Evolutionary conservation across 148 eudicot genomes (phyloP), one percentile per base, ranked within the genome.

Genomic region (Chenopodium quinoa): DNA sequence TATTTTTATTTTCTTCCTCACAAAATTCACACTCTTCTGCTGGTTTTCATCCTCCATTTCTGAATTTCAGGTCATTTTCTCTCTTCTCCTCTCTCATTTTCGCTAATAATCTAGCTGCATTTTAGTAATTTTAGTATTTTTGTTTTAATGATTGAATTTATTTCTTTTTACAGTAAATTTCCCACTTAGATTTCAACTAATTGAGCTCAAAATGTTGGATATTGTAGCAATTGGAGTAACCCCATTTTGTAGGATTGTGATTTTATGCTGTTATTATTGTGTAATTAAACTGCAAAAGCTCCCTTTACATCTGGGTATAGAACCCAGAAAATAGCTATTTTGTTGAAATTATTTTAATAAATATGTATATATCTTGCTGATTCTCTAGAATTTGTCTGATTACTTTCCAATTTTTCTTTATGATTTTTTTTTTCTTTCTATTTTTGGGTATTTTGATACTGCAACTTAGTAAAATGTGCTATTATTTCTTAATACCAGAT

Each of bases 221-320:
- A 34, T 71, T 79, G 67, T 32, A 19, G 27, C 17, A 37, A 37
- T 32, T 71, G 37, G 67, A 54, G 76, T 79, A 47, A 71, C 75
- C 67, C 81, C 20, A 4, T 34, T 54, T 31, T 32, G n/a, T 69
- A 10, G 20, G 19, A 12, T 10, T n/a, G 20, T 46, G 56, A 22
- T 73, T 48, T 7, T 73, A 10, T 73, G 54, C 7, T 76, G 70
- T 20, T 2, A 58, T 76, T 23, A 47, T 78, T 20, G 20, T 68
- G 74, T 40, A 70, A 64, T 64, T 40, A 60, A 20, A 6, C 63
- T 58, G 22, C 14, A 12, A 50, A 50, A 1, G 13, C 12, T 16
- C 3, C 12, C 54, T 50, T 50, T 50, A 2, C 54, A 13, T 58
- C 19, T 58, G 63, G 63, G 19, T 17, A 12, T 58, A 58, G n/a